A percentile compares a stretch with the other conserved stretches of the same genome.
These are phyloP conservation scores for Phytophthora quininea DNA, from an alignment of 352 stramenopile species.

Conservation along the genomic window DNA sequence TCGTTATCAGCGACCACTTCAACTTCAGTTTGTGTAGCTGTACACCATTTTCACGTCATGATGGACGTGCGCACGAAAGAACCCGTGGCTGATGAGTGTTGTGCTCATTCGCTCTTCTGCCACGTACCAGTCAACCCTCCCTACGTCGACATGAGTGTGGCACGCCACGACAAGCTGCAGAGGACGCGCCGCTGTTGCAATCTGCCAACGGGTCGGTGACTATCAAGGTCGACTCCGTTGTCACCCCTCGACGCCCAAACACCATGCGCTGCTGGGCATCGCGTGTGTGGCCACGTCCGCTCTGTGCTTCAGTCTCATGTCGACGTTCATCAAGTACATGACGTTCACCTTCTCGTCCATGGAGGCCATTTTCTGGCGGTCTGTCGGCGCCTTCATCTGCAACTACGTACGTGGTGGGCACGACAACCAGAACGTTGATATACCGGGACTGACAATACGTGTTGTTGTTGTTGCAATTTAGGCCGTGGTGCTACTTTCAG, in stretches of 20 bases:
- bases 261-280: constrained; percentile 64
- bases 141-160: constrained; percentile 2
- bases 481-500: constrained; percentile 7
- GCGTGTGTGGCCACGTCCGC: constrained; percentile 61
- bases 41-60: background rate
- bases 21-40: constrained; percentile 4
- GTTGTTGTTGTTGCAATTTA: constrained; percentile 1
- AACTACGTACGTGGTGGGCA: constrained; percentile 54
- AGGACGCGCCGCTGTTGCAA: constrained; percentile 13
- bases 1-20: background rate
- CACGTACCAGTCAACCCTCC: background rate
- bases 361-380: constrained; percentile 81
- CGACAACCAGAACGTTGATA: background rate
- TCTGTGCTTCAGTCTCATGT: constrained; percentile 83
- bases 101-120: background rate
- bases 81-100: constrained; percentile 12
- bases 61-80: background rate
- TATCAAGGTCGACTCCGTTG: constrained; percentile 1
- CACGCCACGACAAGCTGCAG: constrained; percentile 7
- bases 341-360: constrained; percentile 74
- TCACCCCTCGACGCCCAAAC: constrained; percentile 15
- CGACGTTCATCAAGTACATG: constrained; percentile 75
- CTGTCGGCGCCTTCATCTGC: constrained; percentile 49
- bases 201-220: background rate
- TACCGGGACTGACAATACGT: background rate